These are phyloP conservation scores for Pseudophaeomoniella oleicola DNA, from an alignment of 2,329 filamentous ascomycete genomes.

Conservation along the genomic window DNA sequence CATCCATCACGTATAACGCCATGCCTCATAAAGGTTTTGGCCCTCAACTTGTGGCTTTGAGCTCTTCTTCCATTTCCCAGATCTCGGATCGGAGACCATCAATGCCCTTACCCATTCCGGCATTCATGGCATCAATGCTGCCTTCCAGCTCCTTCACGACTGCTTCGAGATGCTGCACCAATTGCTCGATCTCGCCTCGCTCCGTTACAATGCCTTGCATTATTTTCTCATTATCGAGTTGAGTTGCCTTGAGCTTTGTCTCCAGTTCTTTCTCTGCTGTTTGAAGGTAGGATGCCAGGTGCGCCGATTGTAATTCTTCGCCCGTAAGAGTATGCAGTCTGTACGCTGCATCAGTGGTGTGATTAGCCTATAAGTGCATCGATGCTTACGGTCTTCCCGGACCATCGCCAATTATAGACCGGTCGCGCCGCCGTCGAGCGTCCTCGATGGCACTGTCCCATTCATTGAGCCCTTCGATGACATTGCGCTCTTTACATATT, in stretches of 20 bases:
- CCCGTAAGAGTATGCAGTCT: constrained; percentile 46
- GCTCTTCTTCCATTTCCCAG: constrained; percentile 27
- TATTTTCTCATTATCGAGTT: constrained; percentile 38
- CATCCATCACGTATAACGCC: no score
- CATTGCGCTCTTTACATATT: constrained; percentile 40
- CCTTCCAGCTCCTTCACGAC: constrained; percentile 43
- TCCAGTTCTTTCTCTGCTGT: constrained; percentile 35
- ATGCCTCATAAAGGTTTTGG: no score
- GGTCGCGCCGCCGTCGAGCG: constrained; percentile 38
- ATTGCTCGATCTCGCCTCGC: constrained; percentile 39
- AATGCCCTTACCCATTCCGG: constrained; percentile 12
- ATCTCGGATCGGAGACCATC: constrained; percentile 25
- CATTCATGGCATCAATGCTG: constrained; percentile 26
- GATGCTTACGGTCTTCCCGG: constrained; percentile 8
- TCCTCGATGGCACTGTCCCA: constrained; percentile 46
- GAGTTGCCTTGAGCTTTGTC: constrained; percentile 32
- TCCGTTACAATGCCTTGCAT: constrained; percentile 37
- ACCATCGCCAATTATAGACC: constrained; percentile 8
- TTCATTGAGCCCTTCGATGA: constrained; percentile 43
- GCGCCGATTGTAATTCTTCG: constrained; percentile 41
- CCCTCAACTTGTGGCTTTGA: constrained; percentile 19
- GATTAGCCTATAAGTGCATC: no score
- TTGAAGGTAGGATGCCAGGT: constrained; percentile 41
- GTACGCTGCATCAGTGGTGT: no score
- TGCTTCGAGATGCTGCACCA: constrained; percentile 39